Evolutionary conservation across 2,329 filamentous ascomycete species (phyloP).

Genomic region (Grosmannia clavigera): DNA sequence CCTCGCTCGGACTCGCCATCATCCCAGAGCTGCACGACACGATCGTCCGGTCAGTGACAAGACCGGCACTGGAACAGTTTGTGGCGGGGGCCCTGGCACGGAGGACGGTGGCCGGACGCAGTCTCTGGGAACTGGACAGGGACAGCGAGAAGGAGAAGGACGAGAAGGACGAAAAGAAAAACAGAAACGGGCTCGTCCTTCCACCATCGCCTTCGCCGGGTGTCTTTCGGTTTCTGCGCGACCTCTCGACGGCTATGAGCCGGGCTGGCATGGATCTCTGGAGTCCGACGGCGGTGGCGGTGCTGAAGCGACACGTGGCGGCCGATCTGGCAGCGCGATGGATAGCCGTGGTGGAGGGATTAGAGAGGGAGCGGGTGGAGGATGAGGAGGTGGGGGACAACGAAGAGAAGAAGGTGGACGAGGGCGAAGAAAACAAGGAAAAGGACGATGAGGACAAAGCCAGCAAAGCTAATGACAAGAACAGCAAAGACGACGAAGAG

Average conservation of each 20-base stretch:
- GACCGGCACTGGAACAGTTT: conserved; percentile 36
- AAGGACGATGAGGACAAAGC: conserved; percentile 12
- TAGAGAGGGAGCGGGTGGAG: conserved; percentile 11
- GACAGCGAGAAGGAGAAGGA: conserved; percentile 24
- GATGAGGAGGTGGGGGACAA: conserved; percentile 31
- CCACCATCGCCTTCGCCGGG: conserved; percentile 69
- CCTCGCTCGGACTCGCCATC: conserved; percentile 37
- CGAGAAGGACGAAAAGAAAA: conserved; percentile 45
- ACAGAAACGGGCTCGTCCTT: conserved; percentile 63
- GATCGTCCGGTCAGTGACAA: conserved; percentile 42
- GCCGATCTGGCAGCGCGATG: conserved; percentile 37
- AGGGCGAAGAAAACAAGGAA: conserved; percentile 2
- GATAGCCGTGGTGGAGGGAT: conserved; percentile 21
- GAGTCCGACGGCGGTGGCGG: conserved; percentile 54
- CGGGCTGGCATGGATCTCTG: conserved; percentile 65
- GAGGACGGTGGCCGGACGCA: conserved; percentile 44
- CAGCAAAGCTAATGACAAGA: conserved; percentile 7
- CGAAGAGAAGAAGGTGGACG: conserved; percentile 12
- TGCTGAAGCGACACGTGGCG: conserved; percentile 47
- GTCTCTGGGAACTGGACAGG: conserved; percentile 64
- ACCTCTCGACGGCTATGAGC: conserved; percentile 55
- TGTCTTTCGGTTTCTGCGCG: conserved; percentile 59
- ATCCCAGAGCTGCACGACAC: conserved; percentile 52
- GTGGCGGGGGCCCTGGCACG: conserved; percentile 26
- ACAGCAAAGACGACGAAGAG: conserved; percentile 2